Conservation (phyloP, 768 basidiomycete species). For the Chalciporus sphaerocephalus region DNA sequence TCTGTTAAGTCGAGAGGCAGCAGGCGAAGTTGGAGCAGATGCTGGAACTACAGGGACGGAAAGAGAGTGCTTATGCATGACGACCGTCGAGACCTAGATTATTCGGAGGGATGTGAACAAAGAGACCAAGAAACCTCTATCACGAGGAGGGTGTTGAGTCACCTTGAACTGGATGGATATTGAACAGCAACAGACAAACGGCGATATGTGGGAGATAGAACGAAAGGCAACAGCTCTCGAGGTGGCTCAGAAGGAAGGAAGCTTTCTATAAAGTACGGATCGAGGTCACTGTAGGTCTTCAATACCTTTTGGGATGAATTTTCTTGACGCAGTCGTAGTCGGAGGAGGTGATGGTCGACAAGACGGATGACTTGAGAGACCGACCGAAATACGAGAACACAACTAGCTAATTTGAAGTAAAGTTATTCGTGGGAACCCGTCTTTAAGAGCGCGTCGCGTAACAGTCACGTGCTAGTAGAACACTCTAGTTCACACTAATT, state of each 20-base stretch:
- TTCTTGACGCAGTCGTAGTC: slow-evolving; percentile 13
- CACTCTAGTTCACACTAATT: slow-evolving; percentile 2
- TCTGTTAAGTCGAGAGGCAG: slow-evolving; percentile 33
- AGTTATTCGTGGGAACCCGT: slow-evolving; percentile 28
- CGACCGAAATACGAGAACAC: slow-evolving; percentile 26
- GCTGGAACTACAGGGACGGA: slow-evolving; percentile 33
- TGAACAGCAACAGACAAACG: slow-evolving; percentile 13
- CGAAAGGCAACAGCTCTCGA: slow-evolving; percentile 13
- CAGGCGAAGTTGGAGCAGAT: slow-evolving; percentile 44
- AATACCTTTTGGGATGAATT: slow-evolving; percentile 4
- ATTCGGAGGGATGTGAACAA: slow-evolving; percentile 6
- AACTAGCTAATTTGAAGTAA: slow-evolving; percentile 23
- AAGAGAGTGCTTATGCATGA: slow-evolving; percentile 30
- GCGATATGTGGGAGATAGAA: slow-evolving; percentile 27
- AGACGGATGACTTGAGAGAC: slow-evolving; percentile 11
- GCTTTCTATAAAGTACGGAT: slow-evolving; percentile 14
- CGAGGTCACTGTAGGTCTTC: slow-evolving; percentile 5
- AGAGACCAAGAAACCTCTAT: slow-evolving; percentile 1
- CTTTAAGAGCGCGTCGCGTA: slow-evolving; percentile 38
- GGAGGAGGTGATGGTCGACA: slow-evolving; percentile 9
- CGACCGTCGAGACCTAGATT: slow-evolving; percentile 14
- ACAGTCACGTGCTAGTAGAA: slow-evolving; percentile 33
- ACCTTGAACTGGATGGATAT: slow-evolving; percentile 22
- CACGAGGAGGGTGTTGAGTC: slow-evolving; percentile 1
- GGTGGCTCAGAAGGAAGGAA: slow-evolving; percentile 22